Base-by-base conservation (phyloP, 768 basidiomycete genomes). In the Macrolepiota fuliginosa region DNA sequence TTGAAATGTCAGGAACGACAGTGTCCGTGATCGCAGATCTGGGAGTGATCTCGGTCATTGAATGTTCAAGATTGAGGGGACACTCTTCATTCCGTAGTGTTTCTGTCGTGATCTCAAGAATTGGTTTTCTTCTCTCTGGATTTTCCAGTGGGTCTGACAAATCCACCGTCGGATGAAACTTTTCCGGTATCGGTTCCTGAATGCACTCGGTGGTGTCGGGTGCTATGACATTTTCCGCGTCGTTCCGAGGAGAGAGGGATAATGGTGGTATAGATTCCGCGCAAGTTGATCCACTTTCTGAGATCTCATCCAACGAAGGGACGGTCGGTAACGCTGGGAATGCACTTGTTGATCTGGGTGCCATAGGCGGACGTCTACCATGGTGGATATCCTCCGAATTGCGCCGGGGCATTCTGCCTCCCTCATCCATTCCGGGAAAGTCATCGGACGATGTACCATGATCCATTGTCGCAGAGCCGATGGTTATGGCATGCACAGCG, bases 401-500 rank as follows among this genome's bases (percentile, higher is more conserved):
- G 17, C 70, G 65, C 47, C 69, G 58, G 36, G 62, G 62, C 35
- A 63, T 29, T n/a, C 64, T 60, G 2, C 58, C 53, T 36, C 62
- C 29, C 29, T 32, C 62, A 45, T 47, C 42, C 36, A 13, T 32
- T 11, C 32, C 24, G 6, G 53, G 29, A 10, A n/a, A 24, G 40
- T 13, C 51, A 17, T 46, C 60, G 3, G 32, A 39, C 17, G 27
- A 35, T 15, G 32, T 47, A 17, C 19, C n/a, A 15, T 7, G 27
- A 13, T 19, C 24, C 6, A 37, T 19, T 3, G 45, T 10, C 19
- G 19, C 6, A 19, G 29, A 19, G 61, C 77, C 76, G 47, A 88
- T 84, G 52, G 79, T 83, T 50, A 85, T 73, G 4, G 82, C 77
- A 69, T 86, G 82, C 25, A 88, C 61, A 70, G 83, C 82, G 10